These are phyloP conservation scores for Punctularia strigosozonata DNA, from an alignment of 768 basidiomycete species.

Conservation along the genomic window DNA sequence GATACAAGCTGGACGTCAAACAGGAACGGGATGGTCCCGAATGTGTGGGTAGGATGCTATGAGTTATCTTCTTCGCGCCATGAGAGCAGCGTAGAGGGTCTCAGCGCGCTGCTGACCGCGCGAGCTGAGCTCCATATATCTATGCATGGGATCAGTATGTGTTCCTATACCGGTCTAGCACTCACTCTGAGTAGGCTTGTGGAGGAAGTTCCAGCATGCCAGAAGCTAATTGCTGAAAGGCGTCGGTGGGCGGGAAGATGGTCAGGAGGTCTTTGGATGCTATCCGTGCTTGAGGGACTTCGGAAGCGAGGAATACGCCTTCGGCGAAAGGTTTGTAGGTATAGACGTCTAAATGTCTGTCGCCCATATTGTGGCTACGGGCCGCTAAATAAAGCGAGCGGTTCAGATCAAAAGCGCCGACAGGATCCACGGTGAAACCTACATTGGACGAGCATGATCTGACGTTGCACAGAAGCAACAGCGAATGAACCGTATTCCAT, in stretches of 20 bases:
- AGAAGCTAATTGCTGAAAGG: slow-evolving; percentile 13
- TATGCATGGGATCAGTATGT: too few relatives aligned
- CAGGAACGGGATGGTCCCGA: too few relatives aligned
- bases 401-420: slow-evolving; percentile 4
- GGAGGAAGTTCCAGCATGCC: slow-evolving; percentile 60
- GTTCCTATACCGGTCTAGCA: too few relatives aligned
- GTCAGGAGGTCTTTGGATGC: slow-evolving; percentile 43
- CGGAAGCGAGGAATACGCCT: slow-evolving; percentile 50
- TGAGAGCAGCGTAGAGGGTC: slow-evolving; percentile 24
- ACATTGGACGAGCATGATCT: slow-evolving; percentile 64
- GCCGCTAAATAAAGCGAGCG: slow-evolving; percentile 27
- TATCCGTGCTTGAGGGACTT: slow-evolving; percentile 54
- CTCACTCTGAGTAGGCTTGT: slow-evolving; percentile 43
- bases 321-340: slow-evolving; percentile 55
- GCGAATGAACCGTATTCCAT: slow-evolving; percentile 42
- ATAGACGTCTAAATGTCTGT: slow-evolving; percentile 54
- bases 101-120: slow-evolving; percentile 46
- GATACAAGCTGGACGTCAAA: too few relatives aligned
- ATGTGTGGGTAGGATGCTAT: too few relatives aligned
- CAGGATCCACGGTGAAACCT: slow-evolving; percentile 4
- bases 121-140: slow-evolving; percentile 41
- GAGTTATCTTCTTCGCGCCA: neutral
- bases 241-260: slow-evolving; percentile 36
- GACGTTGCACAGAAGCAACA: slow-evolving; percentile 56
- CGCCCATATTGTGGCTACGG: slow-evolving; percentile 40